These are phyloP conservation scores for Dioszegia aurantiaca DNA, from an alignment of 768 basidiomycete genomes.

Conservation along the genomic window DNA sequence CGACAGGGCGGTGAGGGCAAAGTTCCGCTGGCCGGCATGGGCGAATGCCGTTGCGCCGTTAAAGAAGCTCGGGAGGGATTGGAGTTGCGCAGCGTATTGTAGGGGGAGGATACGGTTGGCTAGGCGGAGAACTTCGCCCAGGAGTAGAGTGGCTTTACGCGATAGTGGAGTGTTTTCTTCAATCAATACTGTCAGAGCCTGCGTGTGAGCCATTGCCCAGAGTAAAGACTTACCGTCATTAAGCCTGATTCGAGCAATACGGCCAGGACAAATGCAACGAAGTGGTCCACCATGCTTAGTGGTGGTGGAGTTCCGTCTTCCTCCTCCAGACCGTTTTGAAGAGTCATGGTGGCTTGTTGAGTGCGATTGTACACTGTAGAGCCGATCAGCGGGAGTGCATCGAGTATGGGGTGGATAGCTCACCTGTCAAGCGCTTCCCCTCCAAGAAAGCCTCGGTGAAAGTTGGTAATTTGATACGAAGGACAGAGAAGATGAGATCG, in stretches of 20 bases:
- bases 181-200: slow-evolving; percentile 83
- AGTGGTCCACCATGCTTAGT: slow-evolving; percentile 86
- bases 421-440: slow-evolving; percentile 81
- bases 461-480: slow-evolving; percentile 85
- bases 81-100: slow-evolving; percentile 64
- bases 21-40: slow-evolving; percentile 71
- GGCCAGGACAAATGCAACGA: slow-evolving; percentile 76
- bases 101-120: slow-evolving; percentile 83
- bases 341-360: slow-evolving; percentile 25
- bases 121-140: slow-evolving; percentile 86
- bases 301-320: slow-evolving; percentile 55
- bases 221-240: slow-evolving; percentile 64
- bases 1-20: slow-evolving; percentile 78
- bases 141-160: slow-evolving; percentile 82
- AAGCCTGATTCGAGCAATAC: slow-evolving; percentile 84
- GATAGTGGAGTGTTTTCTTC: slow-evolving; percentile 66
- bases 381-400: background rate
- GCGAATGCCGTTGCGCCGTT: slow-evolving; percentile 71
- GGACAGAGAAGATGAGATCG: slow-evolving; percentile 88
- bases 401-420: slow-evolving; percentile 30
- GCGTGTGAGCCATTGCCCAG: background rate
- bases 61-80: slow-evolving; percentile 84
- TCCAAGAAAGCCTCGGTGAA: slow-evolving; percentile 93
- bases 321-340: slow-evolving; percentile 19
- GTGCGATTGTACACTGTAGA: slow-evolving; percentile 46